Conservation (phyloP, 1,139 yeast genomes). For the Scheffersomyces illinoinensis region DNA sequence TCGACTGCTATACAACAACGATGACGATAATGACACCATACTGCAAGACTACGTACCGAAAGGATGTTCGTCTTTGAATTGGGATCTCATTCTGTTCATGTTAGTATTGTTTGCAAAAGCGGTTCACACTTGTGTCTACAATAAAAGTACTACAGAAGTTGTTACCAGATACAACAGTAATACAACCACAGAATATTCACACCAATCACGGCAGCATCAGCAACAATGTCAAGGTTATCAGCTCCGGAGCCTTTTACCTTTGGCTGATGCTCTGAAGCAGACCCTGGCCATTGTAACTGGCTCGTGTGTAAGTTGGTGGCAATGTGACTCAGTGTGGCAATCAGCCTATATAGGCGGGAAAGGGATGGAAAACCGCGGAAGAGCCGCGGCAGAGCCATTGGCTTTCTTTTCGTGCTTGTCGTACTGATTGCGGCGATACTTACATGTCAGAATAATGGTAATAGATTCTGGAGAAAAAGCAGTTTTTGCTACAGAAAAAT, state of each 20-base stretch:
- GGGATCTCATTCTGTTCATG: slow-evolving; percentile 65
- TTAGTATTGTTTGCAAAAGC: not conserved
- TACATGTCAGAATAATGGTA: not conserved
- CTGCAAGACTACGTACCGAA: slow-evolving; percentile 55
- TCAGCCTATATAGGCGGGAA: not conserved
- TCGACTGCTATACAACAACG: not conserved
- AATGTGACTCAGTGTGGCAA: not conserved
- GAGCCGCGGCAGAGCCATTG: not conserved
- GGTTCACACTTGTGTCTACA: not conserved
- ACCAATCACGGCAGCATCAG: not conserved
- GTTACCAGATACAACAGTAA: not conserved
- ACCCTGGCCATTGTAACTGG: not conserved
- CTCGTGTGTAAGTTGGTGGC: not conserved
- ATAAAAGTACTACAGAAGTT: not conserved
- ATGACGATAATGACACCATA: not conserved
- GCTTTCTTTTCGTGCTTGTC: not conserved
- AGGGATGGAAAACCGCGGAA: not conserved
- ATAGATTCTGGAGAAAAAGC: not conserved
- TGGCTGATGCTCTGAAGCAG: not conserved
- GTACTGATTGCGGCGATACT: not conserved
- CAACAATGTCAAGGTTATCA: not conserved
- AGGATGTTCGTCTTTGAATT: slow-evolving; percentile 90
- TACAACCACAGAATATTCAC: too few relatives aligned
- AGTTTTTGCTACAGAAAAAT: not conserved
- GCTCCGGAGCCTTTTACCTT: not conserved